These are phyloP conservation scores for Candida caryicola DNA, from an alignment of 805 yeast genomes.

Conservation along the genomic window DNA sequence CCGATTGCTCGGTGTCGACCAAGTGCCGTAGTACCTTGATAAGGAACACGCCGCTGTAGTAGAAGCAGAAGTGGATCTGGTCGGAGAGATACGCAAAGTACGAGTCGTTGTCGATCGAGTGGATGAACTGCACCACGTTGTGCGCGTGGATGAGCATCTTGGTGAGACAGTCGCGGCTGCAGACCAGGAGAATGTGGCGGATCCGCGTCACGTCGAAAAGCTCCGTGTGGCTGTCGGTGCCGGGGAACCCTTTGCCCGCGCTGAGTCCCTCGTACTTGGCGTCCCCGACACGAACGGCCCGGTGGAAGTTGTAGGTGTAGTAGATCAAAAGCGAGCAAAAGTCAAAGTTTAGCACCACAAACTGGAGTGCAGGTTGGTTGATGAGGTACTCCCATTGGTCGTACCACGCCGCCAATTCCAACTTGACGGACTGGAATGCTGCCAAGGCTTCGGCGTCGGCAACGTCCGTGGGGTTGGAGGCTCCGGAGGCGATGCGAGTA, in stretches of 20 bases:
- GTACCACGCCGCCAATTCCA: conserved; percentile 58
- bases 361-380: conserved; percentile 69
- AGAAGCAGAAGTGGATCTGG: conserved; percentile 57
- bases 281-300: conserved; percentile 3
- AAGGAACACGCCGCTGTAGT: conserved; percentile 40
- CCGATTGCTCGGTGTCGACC: conserved; percentile 5
- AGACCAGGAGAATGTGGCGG: conserved; percentile 19
- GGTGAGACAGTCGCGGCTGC: conserved; percentile 26
- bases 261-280: neutral
- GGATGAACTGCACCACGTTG: conserved; percentile 40
- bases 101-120: conserved; percentile 44
- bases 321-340: conserved; percentile 54
- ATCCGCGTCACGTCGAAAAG: conserved; percentile 21
- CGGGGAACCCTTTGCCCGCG: neutral
- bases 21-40: conserved; percentile 22
- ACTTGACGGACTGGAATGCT: conserved; percentile 33
- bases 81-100: conserved; percentile 71
- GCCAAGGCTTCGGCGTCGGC: too few relatives aligned
- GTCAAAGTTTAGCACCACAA: conserved; percentile 68
- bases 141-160: conserved; percentile 42
- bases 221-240: neutral
- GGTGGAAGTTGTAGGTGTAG: conserved; percentile 35
- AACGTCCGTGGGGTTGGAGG: conserved; percentile 14
- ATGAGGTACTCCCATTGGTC: conserved; percentile 68
- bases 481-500: neutral